Evolutionary conservation across 257 asterid genomes (phyloP), one percentile per base, ranked within the genome.

Genomic region (Solanum clarkiae): DNA sequence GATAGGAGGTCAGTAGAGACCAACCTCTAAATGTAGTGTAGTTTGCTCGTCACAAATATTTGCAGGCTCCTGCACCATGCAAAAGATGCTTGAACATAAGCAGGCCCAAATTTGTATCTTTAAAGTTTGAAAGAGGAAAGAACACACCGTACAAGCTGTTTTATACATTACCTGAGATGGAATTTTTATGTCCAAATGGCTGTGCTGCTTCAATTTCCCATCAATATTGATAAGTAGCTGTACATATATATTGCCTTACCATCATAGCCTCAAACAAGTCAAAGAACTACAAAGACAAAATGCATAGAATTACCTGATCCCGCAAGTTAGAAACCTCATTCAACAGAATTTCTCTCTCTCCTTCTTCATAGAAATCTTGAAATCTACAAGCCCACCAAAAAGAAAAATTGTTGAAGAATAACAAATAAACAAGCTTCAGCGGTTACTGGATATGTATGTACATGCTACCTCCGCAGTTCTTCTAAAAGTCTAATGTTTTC

Each of bases 331-430:
- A 90, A 71, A 95, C 90, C 91, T 96, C 99, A 68, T 86, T 89
- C 90, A 95, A 89, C 88, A 96, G 80, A 89, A 92, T 87, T 85
- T 95, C 97, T 87, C 94, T 93, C 93, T 96, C 99, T 83, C 98
- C 99, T 91, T 96, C 99, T 88, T 89, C 98, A 87, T 96, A 96
- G 40, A 96, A 96, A 84, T 96, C 99, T 89, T 96, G 98, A 89
- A 89, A 96, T 85, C 99, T 96, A 84, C 49, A 84, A 26, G 16
- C 74, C 63, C 85, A 54, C 42, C 77, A 85, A 18, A 57, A 84
- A 49, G 29, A 84, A 57, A 84, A 29, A 32, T 71, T 56, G 82
- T 55, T 68, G 79, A 68, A 63, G 68, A 22, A 22, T 60, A 83
- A 80, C 70, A 49, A 65, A 36, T 53, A 70, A n/a, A 80, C 42